Evolutionary conservation across 1,284 basidiomycete genomes (phyloP), one percentile per base, ranked within the genome.

Genomic region (Cutaneotrichosporon cavernicola): DNA sequence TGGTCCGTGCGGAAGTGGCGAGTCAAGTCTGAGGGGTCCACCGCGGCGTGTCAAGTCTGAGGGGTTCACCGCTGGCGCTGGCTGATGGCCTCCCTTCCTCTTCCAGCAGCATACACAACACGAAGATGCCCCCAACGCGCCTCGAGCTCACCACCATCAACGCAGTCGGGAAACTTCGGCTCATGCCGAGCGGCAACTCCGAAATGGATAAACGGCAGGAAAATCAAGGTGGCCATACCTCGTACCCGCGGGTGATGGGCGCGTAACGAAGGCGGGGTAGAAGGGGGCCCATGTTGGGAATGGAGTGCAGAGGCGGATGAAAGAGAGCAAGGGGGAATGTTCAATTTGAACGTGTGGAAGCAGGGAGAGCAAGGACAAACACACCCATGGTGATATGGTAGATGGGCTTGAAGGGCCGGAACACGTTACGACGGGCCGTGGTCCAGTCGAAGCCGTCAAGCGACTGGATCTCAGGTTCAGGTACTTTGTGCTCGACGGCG

Each of bases 321-420:
- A 52, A n/a, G n/a, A n/a, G n/a, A n/a, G n/a, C 11, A 31, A 32
- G 50, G 26, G 26, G 11, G 26, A 26, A 26, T 11, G 21, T 16
- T 14, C 13, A 43, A 50, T 8, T 26, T 18, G 9, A 50, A 22
- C 22, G 47, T 26, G 9, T 21, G 7, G 14, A 30, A 46, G 43
- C 8, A n/a, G 43, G 1, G 18, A 1, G 49, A 31, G 31, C 34
- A 5, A 31, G 16, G 18, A 10, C 8, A 16, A 18, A 58, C 65
- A 26, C 50, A 66, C 65, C 58, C 65, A 66, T 63, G 1, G 65
- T 66, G n/a, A 66, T 66, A 36, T 66, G 65, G 59, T 66, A 66
- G 36, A 66, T 61, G 16, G 65, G 65, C 65, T 66, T 66, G 58
- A 58, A 66, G 26, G 61, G 61, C n/a, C 65, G 65, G 43, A 53